Base-by-base conservation (phyloP, 2,329 filamentous ascomycete species). In the Fusarium chuoi region DNA sequence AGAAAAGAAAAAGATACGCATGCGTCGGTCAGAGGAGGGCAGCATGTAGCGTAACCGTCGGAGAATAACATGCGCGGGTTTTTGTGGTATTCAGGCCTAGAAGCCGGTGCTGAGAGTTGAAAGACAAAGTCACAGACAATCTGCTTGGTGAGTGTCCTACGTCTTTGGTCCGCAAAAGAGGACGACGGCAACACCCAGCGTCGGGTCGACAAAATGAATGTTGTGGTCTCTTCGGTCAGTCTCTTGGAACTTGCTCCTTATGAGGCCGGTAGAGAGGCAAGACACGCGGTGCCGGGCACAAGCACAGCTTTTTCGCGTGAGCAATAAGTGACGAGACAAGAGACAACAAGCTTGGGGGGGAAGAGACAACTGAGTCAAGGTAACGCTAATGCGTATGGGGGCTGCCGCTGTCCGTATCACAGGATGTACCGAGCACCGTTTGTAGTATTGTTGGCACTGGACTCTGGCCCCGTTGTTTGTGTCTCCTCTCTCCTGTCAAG, bases 221-320 rank as follows among this genome's bases (percentile, higher is more conserved):
- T 57, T 70, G 62, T 74, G 65, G 65, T 68, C 72, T 66, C 56
- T 68, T 55, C 56, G 44, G 57, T 69, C 73, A 56, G 63, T 69
- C 63, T 57, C 57, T 73, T 74, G 75, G 76, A 78, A 68, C 66
- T 68, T 74, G 76, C 74, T 77, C 73, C 77, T 78, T 78, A 78
- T 78, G 77, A 78, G 75, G 75, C 76, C 68, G 75, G 64, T 73
- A 65, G 73, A 78, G 68, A 77, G 75, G 77, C 77, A 77, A 77
- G 71, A 76, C 74, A 78, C 58, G 73, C 70, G 70, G 75, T 74
- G 61, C 70, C 61, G 73, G 71, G 70, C 68, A 67, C 68, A 75
- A 76, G 70, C 73, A 71, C 63, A 75, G 70, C 70, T 76, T 76
- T 75, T 72, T 68, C 55, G 62, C 52, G 60, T 45, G 72, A 62